Conservation (phyloP, 139 green algal genomes). For the Chlorella sorokiniana region DNA sequence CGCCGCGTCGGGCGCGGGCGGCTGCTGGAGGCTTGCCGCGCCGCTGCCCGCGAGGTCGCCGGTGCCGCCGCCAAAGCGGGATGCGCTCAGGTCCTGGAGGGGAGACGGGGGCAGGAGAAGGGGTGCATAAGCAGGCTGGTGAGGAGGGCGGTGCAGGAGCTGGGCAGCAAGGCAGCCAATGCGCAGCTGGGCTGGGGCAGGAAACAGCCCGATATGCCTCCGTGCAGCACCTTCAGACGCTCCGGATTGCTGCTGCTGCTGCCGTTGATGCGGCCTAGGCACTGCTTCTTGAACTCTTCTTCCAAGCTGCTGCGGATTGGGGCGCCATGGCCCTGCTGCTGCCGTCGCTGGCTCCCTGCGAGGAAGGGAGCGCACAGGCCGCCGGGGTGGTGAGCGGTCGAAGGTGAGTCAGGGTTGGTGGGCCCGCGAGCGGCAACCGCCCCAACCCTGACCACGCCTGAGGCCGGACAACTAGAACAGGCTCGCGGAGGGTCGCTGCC, state of each 20-base stretch:
- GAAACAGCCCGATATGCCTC: background rate
- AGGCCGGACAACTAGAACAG: no score
- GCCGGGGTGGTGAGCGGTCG: no score
- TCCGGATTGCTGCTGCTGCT: constrained; percentile 13
- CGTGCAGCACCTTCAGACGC: constrained; percentile 5
- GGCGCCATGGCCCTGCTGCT: background rate
- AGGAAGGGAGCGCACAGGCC: no score
- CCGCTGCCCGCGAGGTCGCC: background rate
- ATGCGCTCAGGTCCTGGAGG: constrained; percentile 5
- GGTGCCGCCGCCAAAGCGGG: background rate
- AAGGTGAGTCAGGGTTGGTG: background rate
- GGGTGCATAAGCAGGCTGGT: background rate
- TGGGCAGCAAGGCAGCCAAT: background rate
- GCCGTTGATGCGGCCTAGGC: background rate
- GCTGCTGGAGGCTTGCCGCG: background rate
- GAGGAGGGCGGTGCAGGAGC: background rate
- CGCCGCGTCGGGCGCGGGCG: constrained; percentile 1
- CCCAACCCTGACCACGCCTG: no score
- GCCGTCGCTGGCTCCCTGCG: background rate
- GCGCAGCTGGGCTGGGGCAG: no score
- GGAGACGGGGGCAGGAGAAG: background rate
- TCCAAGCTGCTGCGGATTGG: constrained; percentile 11
- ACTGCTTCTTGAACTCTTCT: constrained; percentile 27
- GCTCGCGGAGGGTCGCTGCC: no score
- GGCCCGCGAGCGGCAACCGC: no score